phyloP scores from a whole-genome alignment of 192 early-diverging fungal genomes.

The Endogone sp. region DNA sequence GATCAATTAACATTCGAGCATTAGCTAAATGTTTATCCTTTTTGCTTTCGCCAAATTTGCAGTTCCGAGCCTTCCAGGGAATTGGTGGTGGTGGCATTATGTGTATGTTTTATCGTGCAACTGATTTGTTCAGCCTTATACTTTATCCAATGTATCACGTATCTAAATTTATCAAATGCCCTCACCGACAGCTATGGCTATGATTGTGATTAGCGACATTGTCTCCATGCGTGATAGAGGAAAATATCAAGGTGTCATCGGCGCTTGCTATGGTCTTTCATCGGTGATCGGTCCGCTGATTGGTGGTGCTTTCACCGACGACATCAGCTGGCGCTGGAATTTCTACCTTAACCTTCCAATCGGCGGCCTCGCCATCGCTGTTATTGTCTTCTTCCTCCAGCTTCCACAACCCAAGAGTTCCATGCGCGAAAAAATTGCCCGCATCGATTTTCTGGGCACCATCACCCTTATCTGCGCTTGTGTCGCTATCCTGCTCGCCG shows the following conservation, averaged over 20 bases:
- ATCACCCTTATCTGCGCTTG: conserved; percentile 19
- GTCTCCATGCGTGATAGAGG: conserved; percentile 70
- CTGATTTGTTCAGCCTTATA: too few species aligned
- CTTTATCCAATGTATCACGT: too few species aligned
- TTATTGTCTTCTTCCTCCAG: conserved; percentile 45
- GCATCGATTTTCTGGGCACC: conserved; percentile 30
- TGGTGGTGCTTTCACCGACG: conserved; percentile 52
- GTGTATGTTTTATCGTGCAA: too few species aligned
- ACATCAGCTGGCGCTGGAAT: conserved; percentile 63
- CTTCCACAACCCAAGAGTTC: conserved; percentile 50
- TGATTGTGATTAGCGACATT: conserved; percentile 64
- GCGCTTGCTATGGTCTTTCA: conserved; percentile 48
- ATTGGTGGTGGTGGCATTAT: conserved; percentile 54
- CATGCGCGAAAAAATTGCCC: conserved; percentile 55
- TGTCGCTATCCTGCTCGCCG: conserved; percentile 1
- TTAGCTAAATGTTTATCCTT: too few species aligned
- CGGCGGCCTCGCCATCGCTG: conserved; percentile 48
- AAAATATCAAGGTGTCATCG: conserved; percentile 69
- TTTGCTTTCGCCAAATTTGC: too few species aligned
- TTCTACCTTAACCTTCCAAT: conserved; percentile 85
- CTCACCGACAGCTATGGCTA: too few species aligned
- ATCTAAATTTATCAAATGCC: too few species aligned
- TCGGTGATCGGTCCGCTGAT: conserved; percentile 54
- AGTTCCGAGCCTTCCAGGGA: conserved; percentile 51
- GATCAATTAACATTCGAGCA: too few species aligned